These are phyloP conservation scores for Protea cynaroides DNA, from an alignment of 164 flowering plant species.

Conservation along the genomic window DNA sequence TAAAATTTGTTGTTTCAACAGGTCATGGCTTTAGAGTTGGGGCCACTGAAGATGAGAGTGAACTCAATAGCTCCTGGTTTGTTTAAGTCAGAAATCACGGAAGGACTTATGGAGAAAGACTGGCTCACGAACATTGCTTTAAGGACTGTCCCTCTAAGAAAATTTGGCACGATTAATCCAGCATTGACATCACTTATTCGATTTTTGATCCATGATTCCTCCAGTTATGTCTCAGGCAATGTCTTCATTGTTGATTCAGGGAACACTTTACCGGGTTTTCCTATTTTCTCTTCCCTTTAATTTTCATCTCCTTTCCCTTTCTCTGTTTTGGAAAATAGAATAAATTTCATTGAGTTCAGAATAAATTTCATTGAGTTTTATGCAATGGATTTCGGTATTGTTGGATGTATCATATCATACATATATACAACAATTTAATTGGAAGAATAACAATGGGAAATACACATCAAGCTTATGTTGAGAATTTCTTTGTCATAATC, in stretches of 20 bases:
- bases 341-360: too few species aligned
- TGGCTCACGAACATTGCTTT: constrained; percentile 35
- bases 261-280: constrained; percentile 37
- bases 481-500: too few species aligned
- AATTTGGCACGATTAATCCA: constrained; percentile 28
- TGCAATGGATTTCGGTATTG: too few species aligned
- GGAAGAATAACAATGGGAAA: too few species aligned
- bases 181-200: constrained; percentile 42
- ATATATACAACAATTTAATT: too few species aligned
- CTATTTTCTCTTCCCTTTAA: constrained; percentile 37
- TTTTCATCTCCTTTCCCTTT: neutral
- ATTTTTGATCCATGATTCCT: constrained; percentile 38
- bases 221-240: constrained; percentile 37
- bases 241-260: constrained; percentile 38
- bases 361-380: too few species aligned
- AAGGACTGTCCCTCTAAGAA: constrained; percentile 31
- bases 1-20: constrained; percentile 3
- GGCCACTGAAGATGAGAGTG: constrained; percentile 29
- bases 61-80: constrained; percentile 37
- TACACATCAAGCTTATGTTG: too few species aligned
- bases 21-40: constrained; percentile 43
- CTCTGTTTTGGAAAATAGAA: neutral
- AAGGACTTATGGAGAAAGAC: constrained; percentile 28
- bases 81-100: constrained; percentile 38
- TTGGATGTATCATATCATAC: too few species aligned